These are phyloP conservation scores for Penicillium nucicola DNA, from an alignment of 495 filamentous ascomycete species.

Conservation along the genomic window DNA sequence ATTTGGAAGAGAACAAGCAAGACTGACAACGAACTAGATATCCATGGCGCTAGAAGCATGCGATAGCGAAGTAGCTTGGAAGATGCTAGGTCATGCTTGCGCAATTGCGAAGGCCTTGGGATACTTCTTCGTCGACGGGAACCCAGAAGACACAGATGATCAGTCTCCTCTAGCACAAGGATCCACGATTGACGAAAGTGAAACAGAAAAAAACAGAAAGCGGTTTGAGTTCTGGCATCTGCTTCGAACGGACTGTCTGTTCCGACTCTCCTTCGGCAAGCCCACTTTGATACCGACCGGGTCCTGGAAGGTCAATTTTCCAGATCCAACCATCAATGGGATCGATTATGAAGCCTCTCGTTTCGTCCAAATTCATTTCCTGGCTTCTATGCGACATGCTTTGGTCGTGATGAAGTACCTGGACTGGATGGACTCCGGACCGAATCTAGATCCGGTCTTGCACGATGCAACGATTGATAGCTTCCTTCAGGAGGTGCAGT, in stretches of 20 bases:
- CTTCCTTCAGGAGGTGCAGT: conserved; percentile 11
- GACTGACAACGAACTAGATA: conserved; percentile 7
- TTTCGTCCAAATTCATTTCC: conserved; percentile 21
- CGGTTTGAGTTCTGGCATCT: conserved; percentile 26
- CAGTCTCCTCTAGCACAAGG: neutral
- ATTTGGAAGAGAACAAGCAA: neutral
- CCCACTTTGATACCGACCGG: conserved; percentile 13
- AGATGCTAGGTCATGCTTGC: conserved; percentile 8
- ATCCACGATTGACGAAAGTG: neutral
- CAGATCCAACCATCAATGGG: conserved; percentile 16
- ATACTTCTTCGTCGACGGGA: conserved; percentile 16
- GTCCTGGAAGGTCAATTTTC: conserved; percentile 22
- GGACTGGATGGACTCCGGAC: conserved; percentile 2
- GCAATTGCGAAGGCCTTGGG: conserved; percentile 11
- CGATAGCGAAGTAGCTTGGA: conserved; percentile 15
- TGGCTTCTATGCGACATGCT: conserved; percentile 21
- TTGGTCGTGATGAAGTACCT: conserved; percentile 15
- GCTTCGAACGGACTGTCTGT: conserved; percentile 15
- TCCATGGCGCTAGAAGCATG: conserved; percentile 15
- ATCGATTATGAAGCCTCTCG: conserved; percentile 12
- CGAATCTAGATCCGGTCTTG: neutral
- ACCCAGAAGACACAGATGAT: neutral
- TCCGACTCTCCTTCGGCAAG: conserved; percentile 17
- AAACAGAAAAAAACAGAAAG: conserved; percentile 16
- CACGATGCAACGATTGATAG: conserved; percentile 10